Evolutionary conservation across 306 rosid species (phyloP).

Genomic region (Gastrolobium bilobum): DNA sequence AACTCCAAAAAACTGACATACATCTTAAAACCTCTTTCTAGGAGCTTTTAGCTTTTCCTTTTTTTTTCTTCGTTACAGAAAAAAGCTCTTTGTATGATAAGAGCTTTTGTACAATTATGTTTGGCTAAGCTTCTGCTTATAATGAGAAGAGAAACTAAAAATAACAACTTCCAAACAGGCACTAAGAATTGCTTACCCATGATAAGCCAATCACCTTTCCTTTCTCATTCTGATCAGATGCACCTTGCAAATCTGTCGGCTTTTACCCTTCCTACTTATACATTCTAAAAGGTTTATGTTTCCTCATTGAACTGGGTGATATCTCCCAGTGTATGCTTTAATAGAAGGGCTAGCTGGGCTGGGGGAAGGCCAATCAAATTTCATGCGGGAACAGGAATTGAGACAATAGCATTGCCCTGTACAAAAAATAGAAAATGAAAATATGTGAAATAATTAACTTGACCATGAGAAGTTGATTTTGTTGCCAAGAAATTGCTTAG

Average conservation of each 20-base stretch:
- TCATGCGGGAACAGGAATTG: constrained; percentile 3
- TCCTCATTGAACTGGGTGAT: constrained; percentile 34
- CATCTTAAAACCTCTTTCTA: too few species aligned
- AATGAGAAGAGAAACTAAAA: too few species aligned
- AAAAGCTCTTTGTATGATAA: too few species aligned
- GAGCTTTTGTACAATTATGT: too few species aligned
- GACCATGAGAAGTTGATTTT: constrained; percentile 20
- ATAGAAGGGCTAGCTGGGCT: constrained; percentile 8
- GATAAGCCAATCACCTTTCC: constrained; percentile 2
- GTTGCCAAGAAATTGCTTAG: not conserved
- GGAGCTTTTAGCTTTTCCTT: too few species aligned
- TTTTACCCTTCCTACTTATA: not conserved
- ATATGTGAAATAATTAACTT: constrained; percentile 39
- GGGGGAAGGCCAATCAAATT: constrained; percentile 34
- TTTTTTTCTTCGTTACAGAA: too few species aligned
- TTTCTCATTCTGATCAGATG: constrained; percentile 32
- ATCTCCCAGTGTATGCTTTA: constrained; percentile 28
- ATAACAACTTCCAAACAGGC: too few species aligned
- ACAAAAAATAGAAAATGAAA: not conserved
- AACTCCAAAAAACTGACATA: too few species aligned
- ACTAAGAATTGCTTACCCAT: constrained; percentile 21
- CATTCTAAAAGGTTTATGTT: not conserved
- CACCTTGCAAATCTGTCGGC: not conserved
- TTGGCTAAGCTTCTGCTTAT: too few species aligned
- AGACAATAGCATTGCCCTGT: constrained; percentile 4